phyloP scores from a whole-genome alignment of 2,329 filamentous ascomycete species.

The Fusarium sororula region DNA sequence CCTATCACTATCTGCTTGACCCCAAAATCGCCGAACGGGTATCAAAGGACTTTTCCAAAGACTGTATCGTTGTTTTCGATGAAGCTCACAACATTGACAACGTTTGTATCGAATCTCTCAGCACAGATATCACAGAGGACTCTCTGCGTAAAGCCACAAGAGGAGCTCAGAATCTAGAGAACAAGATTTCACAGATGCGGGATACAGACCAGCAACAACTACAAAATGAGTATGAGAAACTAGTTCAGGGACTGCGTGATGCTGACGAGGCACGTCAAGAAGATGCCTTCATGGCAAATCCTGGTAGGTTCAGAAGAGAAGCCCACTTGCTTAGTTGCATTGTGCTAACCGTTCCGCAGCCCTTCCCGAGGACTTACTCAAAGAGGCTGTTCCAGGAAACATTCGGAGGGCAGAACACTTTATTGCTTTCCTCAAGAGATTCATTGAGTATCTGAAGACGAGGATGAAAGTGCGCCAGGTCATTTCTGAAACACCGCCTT shows the following conservation, averaged over 20 bases:
- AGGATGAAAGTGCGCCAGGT: slow-evolving; percentile 98
- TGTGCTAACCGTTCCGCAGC: slow-evolving; percentile 54
- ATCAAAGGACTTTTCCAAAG: slow-evolving; percentile 94
- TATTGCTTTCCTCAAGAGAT: slow-evolving; percentile 90
- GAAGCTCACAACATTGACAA: slow-evolving; percentile 99
- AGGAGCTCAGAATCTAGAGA: slow-evolving; percentile 89
- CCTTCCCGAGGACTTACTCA: slow-evolving; percentile 90
- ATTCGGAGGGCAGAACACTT: slow-evolving; percentile 97
- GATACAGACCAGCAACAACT: slow-evolving; percentile 94
- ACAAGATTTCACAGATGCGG: slow-evolving; percentile 93
- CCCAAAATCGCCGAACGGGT: slow-evolving; percentile 97
- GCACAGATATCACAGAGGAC: slow-evolving; percentile 96
- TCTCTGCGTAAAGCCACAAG: slow-evolving; percentile 89
- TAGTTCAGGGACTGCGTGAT: slow-evolving; percentile 89
- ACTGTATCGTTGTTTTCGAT: slow-evolving; percentile 98
- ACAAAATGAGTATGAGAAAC: slow-evolving; percentile 93
- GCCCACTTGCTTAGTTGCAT: background rate
- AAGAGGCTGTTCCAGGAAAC: slow-evolving; percentile 95
- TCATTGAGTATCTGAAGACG: slow-evolving; percentile 97
- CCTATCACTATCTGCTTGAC: slow-evolving; percentile 96
- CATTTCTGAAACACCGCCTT: slow-evolving; percentile 95
- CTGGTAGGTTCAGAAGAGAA: slow-evolving; percentile 55
- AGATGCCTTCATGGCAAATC: slow-evolving; percentile 97
- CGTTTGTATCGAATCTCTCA: slow-evolving; percentile 96
- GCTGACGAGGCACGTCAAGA: slow-evolving; percentile 91